Percentiles rank a stretch among this genome's conserved stretches.
These are phyloP conservation scores for Extremus antarcticus DNA, from an alignment of 495 filamentous ascomycete genomes.

Conservation along the genomic window DNA sequence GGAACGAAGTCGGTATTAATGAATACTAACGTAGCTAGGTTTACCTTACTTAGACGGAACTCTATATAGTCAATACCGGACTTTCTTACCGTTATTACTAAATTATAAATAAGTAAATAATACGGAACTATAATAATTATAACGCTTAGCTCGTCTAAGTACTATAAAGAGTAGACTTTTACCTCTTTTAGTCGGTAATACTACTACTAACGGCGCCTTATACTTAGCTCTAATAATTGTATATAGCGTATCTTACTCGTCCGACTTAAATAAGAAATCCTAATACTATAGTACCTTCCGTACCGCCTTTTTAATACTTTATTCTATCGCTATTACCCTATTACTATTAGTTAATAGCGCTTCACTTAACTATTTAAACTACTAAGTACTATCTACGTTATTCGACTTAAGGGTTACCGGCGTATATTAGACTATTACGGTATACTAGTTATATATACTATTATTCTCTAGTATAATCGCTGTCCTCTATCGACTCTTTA, in stretches of 20 bases:
- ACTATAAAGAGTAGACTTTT: slow-evolving; percentile 7
- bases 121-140: slow-evolving; percentile 3
- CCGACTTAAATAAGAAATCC: neutral
- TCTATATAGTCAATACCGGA: slow-evolving; percentile 1
- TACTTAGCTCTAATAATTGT: neutral
- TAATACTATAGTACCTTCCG: neutral
- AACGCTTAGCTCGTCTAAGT: neutral
- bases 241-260: neutral
- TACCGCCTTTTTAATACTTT: neutral
- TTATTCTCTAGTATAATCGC: too few relatives aligned
- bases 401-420: too few relatives aligned
- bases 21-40: neutral
- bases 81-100: neutral
- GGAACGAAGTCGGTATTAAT: neutral
- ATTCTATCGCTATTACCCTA: neutral
- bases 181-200: slow-evolving; percentile 4
- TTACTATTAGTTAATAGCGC: neutral
- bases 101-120: neutral
- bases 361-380: neutral
- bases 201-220: neutral
- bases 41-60: neutral
- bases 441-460: too few relatives aligned
- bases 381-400: neutral
- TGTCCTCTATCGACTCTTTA: too few relatives aligned
- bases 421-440: too few relatives aligned